Base-by-base conservation (phyloP, 331 rosid species). In the Telfairia occidentalis region DNA sequence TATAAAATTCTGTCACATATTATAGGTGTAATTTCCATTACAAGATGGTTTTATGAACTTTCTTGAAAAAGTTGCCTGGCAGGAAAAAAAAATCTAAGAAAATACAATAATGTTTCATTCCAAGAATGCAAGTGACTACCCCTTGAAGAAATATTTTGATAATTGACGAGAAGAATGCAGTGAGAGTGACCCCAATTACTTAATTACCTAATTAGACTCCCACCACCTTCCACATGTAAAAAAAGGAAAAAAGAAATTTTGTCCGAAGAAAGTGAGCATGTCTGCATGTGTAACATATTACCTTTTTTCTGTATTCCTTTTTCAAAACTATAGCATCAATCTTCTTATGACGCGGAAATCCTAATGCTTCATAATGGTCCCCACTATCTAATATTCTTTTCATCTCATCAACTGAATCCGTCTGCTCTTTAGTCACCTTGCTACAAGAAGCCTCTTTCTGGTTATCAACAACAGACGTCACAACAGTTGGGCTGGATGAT, bases 261-360 rank as follows among this genome's bases (percentile, higher is more conserved):
- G 60, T 40, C 46, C 45, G 42, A 35, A 58, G 70, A 53, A 48
- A 49, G 38, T 74, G 71, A 78, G 24, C 7, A 70, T n/a, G 26
- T 21, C 50, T 6, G 24, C 7, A 70, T n/a, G 26, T 21, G 58
- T 6, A 55, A 40, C 60, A 16, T 16, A 23, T 30, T 55, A 95
- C 99, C 96, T 85, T 95, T 80, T 89, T 95, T 42, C 85, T 85
- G 86, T 95, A 95, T 85, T 95, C 97, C 82, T 83, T 92, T 70
- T 86, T 95, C 83, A 92, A 78, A 80, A 77, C 77, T 29, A 78
- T 78, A 58, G 84, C 84, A 81, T 95, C 99, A 57, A 95, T 76
- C 78, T 83, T 87, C 81, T 87, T 90, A 84, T 92, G 90, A 61
- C 97, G 94, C 21, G 78, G 74, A 76, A 89, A 85, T 49, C 92